Evolutionary conservation across 805 yeast species (phyloP), one percentile per base, ranked within the genome.

Genomic region (Metschnikowia corniflorae): DNA sequence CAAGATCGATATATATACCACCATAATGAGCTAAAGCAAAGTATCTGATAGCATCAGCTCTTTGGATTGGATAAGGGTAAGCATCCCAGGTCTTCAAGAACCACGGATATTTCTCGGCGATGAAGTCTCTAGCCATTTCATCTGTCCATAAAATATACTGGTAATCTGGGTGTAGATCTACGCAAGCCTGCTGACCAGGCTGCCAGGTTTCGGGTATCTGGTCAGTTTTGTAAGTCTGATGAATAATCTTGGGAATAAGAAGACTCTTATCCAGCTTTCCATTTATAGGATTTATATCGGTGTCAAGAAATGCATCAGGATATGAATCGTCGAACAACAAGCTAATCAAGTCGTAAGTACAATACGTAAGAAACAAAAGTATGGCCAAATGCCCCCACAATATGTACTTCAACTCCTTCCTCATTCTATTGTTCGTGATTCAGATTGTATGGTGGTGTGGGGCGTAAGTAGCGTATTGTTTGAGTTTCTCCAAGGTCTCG

Each of bases 101-200:
- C 96, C 96, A 89, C 2, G 91, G 83, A 55, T 81, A 89, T 47
- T 86, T 75, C 51, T 81, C 80, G 18, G 75, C 69, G 43, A 89
- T 86, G 54, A 89, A 89, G 31, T 81, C 79, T 37, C 86, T 69
- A 7, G 95, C 74, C 79, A 74, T 78, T 33, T 76, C 83, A 60
- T 88, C 96, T 5, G 96, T 89, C 97, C 97, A 88, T 23, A 88
- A 60, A 29, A 81, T 80, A 61, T 88, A 88, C 58, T 86, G 80
- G 55, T 85, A 89, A 60, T 87, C 96, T 1, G 93, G 91, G 56
- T 89, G 94, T 38, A 82, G 63, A 43, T 83, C 84, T 27, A 77
- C 71, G 55, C 95, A 86, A 17, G 76, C 75, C 55, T 79, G 73
- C 53, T 86, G 95, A 19, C 94, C 87, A 5, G 71, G 74, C 42